Base-by-base conservation (phyloP, 345 rosid genomes). In the Alliaria petiolata region DNA sequence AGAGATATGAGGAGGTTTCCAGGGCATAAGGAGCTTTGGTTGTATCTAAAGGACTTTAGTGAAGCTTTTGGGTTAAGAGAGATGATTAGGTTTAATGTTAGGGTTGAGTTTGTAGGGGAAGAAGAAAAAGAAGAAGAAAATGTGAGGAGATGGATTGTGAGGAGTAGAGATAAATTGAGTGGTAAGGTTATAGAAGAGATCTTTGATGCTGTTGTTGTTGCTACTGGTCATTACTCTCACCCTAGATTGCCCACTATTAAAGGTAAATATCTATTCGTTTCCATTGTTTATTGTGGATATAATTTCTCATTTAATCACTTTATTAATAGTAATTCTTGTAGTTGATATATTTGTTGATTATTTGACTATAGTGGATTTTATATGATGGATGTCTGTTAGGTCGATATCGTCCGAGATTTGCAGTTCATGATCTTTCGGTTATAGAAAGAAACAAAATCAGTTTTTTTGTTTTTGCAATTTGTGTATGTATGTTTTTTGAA, bases 171-270 rank as follows among this genome's bases (percentile, higher is more conserved):
- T 15, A 79, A 64, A 5, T 13, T 35, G 8, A 76, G 60, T 34
- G 84, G 78, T 13, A 80, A 80, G 71, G 76, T 56, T 33, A 79
- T 71, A 40, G 91, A 91, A 75, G 95, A 91, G 79, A 85, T 91
- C 14, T 93, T 81, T 69, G 97, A 93, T 80, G 97, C 97, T 17
- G 90, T 93, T 47, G 89, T 93, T 71, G 95, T 93, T 34, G 97
- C 95, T n/a, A 84, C 89, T 35, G 98, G 98, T 2, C 97, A 93
- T 72, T 93, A 89, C 60, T 82, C 98, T 57, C 80, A 84, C 2
- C 98, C 97, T 40, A 84, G 87, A 65, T 45, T 89, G 80, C 93
- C 98, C 34, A 38, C 81, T 68, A 91, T 93, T 55, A 85, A 82
- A 87, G 98, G 98, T 92, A 67, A 12, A 15, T 44, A 17, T 33